A percentile compares a stretch with the other conserved stretches of the same genome.
Conservation (phyloP, 768 basidiomycete genomes). For the Arthromyces matolae region DNA sequence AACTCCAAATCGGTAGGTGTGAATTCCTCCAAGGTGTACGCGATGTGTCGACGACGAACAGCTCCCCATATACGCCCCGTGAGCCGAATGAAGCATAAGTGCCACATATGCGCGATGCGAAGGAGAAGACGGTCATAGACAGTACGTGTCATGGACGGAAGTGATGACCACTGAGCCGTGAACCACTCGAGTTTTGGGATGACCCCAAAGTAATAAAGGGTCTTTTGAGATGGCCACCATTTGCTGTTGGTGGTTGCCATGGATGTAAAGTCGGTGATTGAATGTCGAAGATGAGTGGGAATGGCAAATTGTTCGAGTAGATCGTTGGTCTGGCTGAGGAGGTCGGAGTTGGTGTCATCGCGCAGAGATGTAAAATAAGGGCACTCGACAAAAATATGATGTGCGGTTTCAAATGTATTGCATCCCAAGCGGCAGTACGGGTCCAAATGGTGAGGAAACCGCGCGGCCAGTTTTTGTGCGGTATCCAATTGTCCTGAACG, state of each 20-base stretch:
- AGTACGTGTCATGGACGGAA: neutral
- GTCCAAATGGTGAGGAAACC: neutral
- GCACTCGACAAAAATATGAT: slow-evolving; percentile 8
- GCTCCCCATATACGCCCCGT: no score
- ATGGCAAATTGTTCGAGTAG: neutral
- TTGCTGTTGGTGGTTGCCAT: no score
- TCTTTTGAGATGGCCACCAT: no score
- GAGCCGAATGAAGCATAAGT: neutral
- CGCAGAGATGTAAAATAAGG: neutral
- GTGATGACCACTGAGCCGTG: neutral
- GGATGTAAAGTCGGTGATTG: no score
- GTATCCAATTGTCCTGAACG: neutral
- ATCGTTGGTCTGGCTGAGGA: neutral
- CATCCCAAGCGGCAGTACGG: slow-evolving; percentile 3
- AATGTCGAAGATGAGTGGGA: neutral
- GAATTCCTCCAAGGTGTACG: neutral
- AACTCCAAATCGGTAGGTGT: neutral
- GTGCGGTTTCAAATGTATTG: neutral
- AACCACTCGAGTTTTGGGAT: neutral
- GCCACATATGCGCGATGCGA: neutral
- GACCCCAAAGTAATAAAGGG: no score
- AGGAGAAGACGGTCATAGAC: neutral
- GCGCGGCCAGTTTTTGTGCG: neutral
- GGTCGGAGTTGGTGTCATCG: neutral
- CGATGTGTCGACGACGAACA: no score